These are phyloP conservation scores for Tubosaeta sp. DNA, from an alignment of 768 basidiomycete genomes.

Conservation along the genomic window DNA sequence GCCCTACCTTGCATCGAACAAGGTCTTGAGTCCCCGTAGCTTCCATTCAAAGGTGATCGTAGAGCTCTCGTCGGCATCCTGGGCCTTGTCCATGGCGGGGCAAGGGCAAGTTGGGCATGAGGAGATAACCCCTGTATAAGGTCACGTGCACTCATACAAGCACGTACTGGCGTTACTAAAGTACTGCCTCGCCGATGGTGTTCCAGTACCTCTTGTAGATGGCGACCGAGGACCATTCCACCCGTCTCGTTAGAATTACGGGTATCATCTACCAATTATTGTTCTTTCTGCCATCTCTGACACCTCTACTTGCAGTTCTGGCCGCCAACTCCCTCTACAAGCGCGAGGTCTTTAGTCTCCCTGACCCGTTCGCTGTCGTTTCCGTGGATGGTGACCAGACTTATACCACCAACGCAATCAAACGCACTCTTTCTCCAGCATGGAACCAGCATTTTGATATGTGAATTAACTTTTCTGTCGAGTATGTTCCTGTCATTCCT, in stretches of 20 bases:
- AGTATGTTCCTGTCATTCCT: conserved; percentile 4
- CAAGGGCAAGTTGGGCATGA: neutral
- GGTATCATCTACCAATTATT: conserved; percentile 3
- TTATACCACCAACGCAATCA: conserved; percentile 69
- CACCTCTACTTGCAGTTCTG: conserved; percentile 49
- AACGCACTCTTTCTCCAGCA: conserved; percentile 62
- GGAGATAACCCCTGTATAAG: neutral
- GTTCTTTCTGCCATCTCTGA: neutral
- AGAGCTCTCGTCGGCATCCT: conserved; percentile 48
- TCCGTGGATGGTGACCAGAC: conserved; percentile 85
- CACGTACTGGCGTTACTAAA: neutral
- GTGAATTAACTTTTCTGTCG: conserved; percentile 41
- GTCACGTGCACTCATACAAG: conserved; percentile 1
- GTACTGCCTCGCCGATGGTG: conserved; percentile 1
- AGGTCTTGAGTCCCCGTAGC: conserved; percentile 58
- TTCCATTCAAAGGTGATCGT: conserved; percentile 75
- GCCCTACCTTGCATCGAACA: conserved; percentile 66
- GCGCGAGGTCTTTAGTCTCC: conserved; percentile 74
- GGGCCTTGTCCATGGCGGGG: conserved; percentile 26
- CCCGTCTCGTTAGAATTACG: conserved; percentile 24
- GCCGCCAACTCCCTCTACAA: conserved; percentile 73
- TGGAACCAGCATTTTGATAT: conserved; percentile 88
- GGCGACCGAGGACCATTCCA: conserved; percentile 14
- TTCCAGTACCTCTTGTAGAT: conserved; percentile 7
- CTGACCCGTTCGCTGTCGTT: conserved; percentile 86